phyloP scores from a whole-genome alignment of 345 rosid genomes.

The Cardamine resedifolia region DNA sequence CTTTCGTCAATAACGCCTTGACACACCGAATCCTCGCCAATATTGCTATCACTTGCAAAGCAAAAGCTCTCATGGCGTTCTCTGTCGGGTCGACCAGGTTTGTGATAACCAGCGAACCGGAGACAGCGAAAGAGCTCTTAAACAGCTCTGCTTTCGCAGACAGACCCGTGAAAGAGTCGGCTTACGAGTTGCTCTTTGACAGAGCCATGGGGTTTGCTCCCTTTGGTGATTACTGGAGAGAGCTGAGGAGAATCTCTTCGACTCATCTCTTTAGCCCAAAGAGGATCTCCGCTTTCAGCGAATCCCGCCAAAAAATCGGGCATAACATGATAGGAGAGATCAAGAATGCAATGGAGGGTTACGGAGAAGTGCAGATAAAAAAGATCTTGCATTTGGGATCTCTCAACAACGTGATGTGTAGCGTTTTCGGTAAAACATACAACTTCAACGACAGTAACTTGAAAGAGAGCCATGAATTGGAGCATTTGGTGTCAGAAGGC shows the following conservation, averaged over 20 bases:
- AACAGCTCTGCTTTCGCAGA: constrained; percentile 76
- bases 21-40: constrained; percentile 58
- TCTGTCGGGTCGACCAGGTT: constrained; percentile 75
- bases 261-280: constrained; percentile 60
- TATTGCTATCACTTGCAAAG: constrained; percentile 38
- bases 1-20: constrained; percentile 46
- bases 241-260: constrained; percentile 66
- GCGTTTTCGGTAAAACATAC: constrained; percentile 50
- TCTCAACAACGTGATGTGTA: constrained; percentile 51
- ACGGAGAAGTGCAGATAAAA: constrained; percentile 42
- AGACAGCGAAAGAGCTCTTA: constrained; percentile 66
- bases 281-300: constrained; percentile 39
- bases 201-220: constrained; percentile 93
- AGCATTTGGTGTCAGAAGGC: constrained; percentile 50
- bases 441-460: constrained; percentile 32
- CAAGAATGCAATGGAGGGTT: constrained; percentile 23
- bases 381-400: constrained; percentile 48
- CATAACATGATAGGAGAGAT: constrained; percentile 38
- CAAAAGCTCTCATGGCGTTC: constrained; percentile 66
- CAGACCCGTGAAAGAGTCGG: constrained; percentile 83
- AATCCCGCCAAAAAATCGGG: constrained; percentile 42
- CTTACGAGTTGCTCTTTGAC: constrained; percentile 74
- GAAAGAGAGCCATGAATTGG: constrained; percentile 38
- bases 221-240: constrained; percentile 81
- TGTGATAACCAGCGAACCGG: constrained; percentile 63